These are phyloP conservation scores for Penicillium longicatenatum DNA, from an alignment of 495 filamentous ascomycete genomes.

Conservation along the genomic window DNA sequence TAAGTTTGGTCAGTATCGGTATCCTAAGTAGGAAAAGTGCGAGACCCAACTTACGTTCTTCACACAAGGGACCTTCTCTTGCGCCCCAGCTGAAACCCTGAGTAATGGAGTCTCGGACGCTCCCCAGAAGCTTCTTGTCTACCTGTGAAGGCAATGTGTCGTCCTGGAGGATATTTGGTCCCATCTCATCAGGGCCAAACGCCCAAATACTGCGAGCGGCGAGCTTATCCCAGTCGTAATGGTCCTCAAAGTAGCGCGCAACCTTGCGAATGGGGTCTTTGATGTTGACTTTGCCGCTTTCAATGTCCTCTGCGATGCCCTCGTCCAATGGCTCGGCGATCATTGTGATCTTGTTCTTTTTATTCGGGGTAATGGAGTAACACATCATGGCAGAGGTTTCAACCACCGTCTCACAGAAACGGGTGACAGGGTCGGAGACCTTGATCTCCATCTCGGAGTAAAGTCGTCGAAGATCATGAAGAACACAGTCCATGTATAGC, in stretches of 20 bases:
- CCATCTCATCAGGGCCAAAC: conserved; percentile 93
- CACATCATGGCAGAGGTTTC: conserved; percentile 97
- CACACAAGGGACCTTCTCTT: conserved; percentile 92
- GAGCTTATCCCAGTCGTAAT: conserved; percentile 95
- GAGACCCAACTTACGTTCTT: conserved; percentile 77
- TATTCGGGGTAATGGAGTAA: conserved; percentile 96
- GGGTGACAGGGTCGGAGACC: conserved; percentile 94
- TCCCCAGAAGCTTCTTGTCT: conserved; percentile 85
- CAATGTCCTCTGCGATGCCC: conserved; percentile 94
- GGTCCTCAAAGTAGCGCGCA: conserved; percentile 95
- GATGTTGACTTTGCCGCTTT: conserved; percentile 85
- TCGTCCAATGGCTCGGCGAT: conserved; percentile 93
- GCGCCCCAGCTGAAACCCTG: conserved; percentile 97
- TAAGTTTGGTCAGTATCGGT: conserved; percentile 36
- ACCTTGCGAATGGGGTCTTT: conserved; percentile 91
- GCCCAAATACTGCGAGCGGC: conserved; percentile 97
- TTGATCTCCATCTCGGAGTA: conserved; percentile 99
- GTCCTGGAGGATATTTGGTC: conserved; percentile 95
- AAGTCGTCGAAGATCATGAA: conserved; percentile 87
- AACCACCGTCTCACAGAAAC: conserved; percentile 98
- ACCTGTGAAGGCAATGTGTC: conserved; percentile 89
- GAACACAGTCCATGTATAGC: conserved; percentile 97
- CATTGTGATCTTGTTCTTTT: conserved; percentile 99
- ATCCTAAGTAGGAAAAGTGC: conserved; percentile 5
- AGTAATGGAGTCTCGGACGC: conserved; percentile 84